phyloP scores from a whole-genome alignment of 2,329 filamentous ascomycete species.

The Hypoxylon sp. region DNA sequence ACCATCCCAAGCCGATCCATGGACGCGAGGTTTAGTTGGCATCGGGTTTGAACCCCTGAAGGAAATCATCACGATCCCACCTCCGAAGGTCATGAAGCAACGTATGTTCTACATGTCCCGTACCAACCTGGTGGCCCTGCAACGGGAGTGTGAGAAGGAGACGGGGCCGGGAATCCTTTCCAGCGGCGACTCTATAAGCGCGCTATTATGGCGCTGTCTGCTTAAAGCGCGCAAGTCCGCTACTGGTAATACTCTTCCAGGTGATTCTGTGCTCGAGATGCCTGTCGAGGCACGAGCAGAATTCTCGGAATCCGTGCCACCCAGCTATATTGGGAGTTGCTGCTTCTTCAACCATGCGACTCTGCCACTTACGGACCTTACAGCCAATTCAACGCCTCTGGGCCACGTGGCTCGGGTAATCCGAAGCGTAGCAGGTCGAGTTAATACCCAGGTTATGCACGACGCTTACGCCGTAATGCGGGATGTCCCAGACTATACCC shows the following conservation, averaged over 20 bases:
- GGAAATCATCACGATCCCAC: background rate
- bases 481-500: background rate
- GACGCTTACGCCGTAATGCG: background rate
- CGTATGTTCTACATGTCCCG: background rate
- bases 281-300: background rate
- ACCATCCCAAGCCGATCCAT: background rate
- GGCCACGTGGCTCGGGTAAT: background rate
- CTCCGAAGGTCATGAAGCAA: background rate
- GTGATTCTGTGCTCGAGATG: background rate
- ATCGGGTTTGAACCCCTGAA: background rate
- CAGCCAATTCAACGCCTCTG: background rate
- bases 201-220: background rate
- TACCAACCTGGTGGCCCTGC: background rate
- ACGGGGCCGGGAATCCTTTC: background rate
- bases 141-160: background rate
- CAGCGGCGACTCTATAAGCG: background rate
- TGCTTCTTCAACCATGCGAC: background rate
- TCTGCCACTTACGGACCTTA: background rate
- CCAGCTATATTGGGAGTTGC: background rate
- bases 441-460: background rate
- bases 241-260: background rate
- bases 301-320: background rate
- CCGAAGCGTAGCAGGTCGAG: background rate
- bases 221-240: background rate
- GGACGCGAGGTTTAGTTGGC: conserved; percentile 3